Evolutionary conservation across 2,329 filamentous ascomycete genomes (phyloP).

Genomic region (Acarospora socialis): DNA sequence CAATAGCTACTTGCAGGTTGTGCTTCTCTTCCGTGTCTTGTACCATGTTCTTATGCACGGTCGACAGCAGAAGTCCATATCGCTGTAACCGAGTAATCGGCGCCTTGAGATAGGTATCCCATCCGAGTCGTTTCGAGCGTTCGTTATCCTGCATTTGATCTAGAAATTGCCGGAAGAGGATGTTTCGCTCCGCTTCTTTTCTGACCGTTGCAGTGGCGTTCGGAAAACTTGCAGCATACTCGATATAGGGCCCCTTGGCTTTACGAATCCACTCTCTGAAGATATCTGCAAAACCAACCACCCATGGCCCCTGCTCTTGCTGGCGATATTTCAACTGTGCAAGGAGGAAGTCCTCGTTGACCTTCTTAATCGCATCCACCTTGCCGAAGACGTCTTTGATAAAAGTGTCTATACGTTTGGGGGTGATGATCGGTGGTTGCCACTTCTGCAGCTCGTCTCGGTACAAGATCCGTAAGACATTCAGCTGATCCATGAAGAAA

Average conservation of each 20-base stretch:
- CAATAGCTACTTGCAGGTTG: conserved; percentile 69
- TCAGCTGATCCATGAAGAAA: conserved; percentile 73
- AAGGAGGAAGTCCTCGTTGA: conserved; percentile 84
- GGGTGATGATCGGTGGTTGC: conserved; percentile 67
- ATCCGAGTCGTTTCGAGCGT: conserved; percentile 68
- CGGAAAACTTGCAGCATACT: conserved; percentile 81
- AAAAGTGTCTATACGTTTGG: conserved; percentile 60
- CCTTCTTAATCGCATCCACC: conserved; percentile 71
- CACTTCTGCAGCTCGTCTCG: conserved; percentile 60
- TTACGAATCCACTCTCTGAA: conserved; percentile 98
- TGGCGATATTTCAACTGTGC: conserved; percentile 94
- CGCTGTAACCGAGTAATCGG: conserved; percentile 87
- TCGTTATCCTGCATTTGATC: conserved; percentile 67
- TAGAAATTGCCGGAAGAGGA: conserved; percentile 74
- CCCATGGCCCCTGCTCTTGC: conserved; percentile 90
- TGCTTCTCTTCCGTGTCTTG: conserved; percentile 79
- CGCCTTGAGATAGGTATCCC: conserved; percentile 87
- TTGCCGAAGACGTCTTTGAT: conserved; percentile 78
- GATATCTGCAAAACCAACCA: conserved; percentile 86
- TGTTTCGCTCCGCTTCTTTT: conserved; percentile 69
- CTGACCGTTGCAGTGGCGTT: conserved; percentile 70
- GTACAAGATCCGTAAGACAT: conserved; percentile 74
- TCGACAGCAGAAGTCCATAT: conserved; percentile 70
- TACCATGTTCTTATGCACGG: conserved; percentile 69
- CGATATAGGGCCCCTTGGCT: conserved; percentile 74